A percentile compares a stretch with the other conserved stretches of the same genome.
Evolutionary conservation across 2,329 filamentous ascomycete genomes (phyloP).

Genomic region (Moelleriella libera): DNA sequence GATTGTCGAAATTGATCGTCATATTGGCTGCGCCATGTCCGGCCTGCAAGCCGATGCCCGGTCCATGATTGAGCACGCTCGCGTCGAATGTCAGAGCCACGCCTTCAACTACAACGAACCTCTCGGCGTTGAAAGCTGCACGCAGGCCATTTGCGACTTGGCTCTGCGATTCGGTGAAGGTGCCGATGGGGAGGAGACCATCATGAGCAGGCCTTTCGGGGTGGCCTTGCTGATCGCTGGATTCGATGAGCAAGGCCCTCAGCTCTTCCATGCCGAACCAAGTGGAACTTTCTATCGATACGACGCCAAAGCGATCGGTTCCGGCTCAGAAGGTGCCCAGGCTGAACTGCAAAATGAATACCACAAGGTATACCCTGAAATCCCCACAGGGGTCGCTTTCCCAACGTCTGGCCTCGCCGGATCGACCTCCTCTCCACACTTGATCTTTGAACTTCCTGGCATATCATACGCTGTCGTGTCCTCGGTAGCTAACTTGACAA

Average conservation of each 20-base stretch:
- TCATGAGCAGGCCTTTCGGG: slow-evolving; percentile 96
- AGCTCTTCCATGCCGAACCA: slow-evolving; percentile 94
- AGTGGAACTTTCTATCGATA: slow-evolving; percentile 98
- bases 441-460: not conserved
- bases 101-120: slow-evolving; percentile 96
- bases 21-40: slow-evolving; percentile 98
- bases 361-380: slow-evolving; percentile 50
- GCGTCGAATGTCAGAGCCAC: slow-evolving; percentile 94
- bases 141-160: slow-evolving; percentile 95
- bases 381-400: too few relatives aligned
- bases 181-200: slow-evolving; percentile 93
- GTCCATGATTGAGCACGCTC: slow-evolving; percentile 95
- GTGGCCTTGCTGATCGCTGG: slow-evolving; percentile 93
- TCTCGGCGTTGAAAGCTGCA: slow-evolving; percentile 91
- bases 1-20: slow-evolving; percentile 97
- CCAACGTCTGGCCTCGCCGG: too few relatives aligned
- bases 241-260: slow-evolving; percentile 92
- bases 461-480: not conserved
- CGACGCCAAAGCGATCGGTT: slow-evolving; percentile 97
- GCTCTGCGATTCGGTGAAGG: slow-evolving; percentile 94
- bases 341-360: slow-evolving; percentile 98
- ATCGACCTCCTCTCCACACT: too few relatives aligned
- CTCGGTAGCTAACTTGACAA: not conserved
- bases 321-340: slow-evolving; percentile 91
- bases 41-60: slow-evolving; percentile 94